Percentiles rank a stretch among this genome's conserved stretches.
phyloP scores from a whole-genome alignment of 2,329 filamentous ascomycete genomes.

The Xylaria sp. region DNA sequence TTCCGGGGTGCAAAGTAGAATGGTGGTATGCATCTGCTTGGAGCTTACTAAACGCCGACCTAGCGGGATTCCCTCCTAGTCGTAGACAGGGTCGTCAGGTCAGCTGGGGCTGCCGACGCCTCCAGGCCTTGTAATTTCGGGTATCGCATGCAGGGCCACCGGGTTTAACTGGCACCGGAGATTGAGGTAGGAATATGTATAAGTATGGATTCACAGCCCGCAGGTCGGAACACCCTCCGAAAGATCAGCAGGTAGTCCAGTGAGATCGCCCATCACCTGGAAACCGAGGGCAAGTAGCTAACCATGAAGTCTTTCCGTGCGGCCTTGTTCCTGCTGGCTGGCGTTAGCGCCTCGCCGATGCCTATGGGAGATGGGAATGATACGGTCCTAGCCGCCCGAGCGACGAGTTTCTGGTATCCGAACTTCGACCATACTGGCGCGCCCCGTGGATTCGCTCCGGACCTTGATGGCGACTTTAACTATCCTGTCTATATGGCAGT shows the following conservation, averaged over 20 bases:
- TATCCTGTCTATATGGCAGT: conserved; percentile 56
- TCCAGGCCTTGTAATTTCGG: conserved; percentile 20
- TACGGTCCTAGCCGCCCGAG: conserved; percentile 30
- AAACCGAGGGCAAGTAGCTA: conserved; percentile 6
- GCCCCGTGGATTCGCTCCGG: conserved; percentile 55
- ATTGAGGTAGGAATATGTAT: conserved; percentile 14
- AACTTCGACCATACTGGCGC: conserved; percentile 55
- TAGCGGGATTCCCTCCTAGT: conserved; percentile 5
- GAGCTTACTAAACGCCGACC: conserved; percentile 13
- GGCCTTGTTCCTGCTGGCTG: conserved; percentile 31
- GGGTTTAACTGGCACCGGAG: not conserved
- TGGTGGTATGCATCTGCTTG: not conserved
- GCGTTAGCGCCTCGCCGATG: conserved; percentile 33
- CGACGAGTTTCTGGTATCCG: conserved; percentile 55
- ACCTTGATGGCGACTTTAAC: conserved; percentile 52
- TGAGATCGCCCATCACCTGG: conserved; percentile 6
- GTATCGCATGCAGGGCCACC: not conserved
- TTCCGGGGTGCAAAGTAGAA: conserved; percentile 8
- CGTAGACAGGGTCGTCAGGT: conserved; percentile 20
- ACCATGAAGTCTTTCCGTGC: conserved; percentile 31
- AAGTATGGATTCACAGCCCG: conserved; percentile 18
- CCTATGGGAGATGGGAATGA: conserved; percentile 26
- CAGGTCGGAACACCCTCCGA: not conserved
- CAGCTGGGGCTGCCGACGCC: conserved; percentile 8
- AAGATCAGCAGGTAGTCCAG: not conserved